These are phyloP conservation scores for Sarocladium brachiariae DNA, from an alignment of 2,329 filamentous ascomycete species.

Conservation along the genomic window DNA sequence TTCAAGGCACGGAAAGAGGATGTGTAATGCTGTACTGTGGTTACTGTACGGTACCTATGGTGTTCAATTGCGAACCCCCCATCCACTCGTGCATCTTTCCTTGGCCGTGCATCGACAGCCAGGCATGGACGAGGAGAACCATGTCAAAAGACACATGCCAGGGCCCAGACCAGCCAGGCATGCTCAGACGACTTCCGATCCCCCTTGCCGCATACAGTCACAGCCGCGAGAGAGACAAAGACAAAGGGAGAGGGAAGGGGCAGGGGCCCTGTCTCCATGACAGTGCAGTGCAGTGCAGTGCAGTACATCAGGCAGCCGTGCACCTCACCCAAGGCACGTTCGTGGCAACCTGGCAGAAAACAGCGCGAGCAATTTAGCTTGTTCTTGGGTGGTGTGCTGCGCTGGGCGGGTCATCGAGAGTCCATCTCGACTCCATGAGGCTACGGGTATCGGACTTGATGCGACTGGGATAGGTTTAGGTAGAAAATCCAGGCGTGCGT, in stretches of 20 bases:
- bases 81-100: too few relatives aligned
- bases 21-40: too few relatives aligned
- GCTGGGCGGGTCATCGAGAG: background rate
- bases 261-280: background rate
- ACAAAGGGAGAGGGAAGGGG: too few relatives aligned
- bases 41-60: too few relatives aligned
- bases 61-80: too few relatives aligned
- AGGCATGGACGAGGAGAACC: too few relatives aligned
- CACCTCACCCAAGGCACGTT: too few relatives aligned
- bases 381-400: constrained; percentile 4
- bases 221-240: constrained; percentile 1
- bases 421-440: background rate
- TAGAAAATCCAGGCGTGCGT: background rate
- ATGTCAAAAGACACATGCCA: background rate
- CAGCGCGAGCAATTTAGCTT: constrained; percentile 3
- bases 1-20: too few relatives aligned
- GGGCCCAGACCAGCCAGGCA: background rate
- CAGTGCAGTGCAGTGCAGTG: background rate
- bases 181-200: background rate
- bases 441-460: constrained; percentile 1
- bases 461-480: background rate
- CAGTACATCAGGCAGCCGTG: too few relatives aligned
- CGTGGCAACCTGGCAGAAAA: too few relatives aligned
- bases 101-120: too few relatives aligned
- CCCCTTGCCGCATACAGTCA: background rate